Evolutionary conservation across 768 basidiomycete genomes (phyloP).

Genomic region (Amanita jacksonii): DNA sequence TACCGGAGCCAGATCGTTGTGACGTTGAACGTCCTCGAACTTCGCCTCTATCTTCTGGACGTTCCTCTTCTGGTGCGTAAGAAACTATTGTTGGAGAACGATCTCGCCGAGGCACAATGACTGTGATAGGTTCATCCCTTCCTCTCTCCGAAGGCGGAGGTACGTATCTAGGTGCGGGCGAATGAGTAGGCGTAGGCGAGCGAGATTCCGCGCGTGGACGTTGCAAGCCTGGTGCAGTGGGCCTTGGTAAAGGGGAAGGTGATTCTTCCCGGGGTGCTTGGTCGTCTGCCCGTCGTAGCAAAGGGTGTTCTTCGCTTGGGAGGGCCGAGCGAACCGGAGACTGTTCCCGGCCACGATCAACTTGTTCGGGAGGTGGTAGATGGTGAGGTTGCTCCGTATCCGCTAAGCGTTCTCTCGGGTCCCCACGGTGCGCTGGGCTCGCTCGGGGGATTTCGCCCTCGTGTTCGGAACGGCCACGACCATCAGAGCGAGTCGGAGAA

Average conservation of each 20-base stretch:
- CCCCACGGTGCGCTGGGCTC: no score
- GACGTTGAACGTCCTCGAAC: not conserved
- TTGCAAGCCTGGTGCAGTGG: slow-evolving; percentile 8
- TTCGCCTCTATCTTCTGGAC: slow-evolving; percentile 1
- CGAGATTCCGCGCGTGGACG: slow-evolving; percentile 12
- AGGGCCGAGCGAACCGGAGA: not conserved
- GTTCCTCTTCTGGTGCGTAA: slow-evolving; percentile 2
- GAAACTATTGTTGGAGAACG: slow-evolving; percentile 7
- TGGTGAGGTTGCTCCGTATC: no score
- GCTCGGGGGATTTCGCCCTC: no score
- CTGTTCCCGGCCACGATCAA: not conserved
- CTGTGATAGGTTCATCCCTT: slow-evolving; percentile 1
- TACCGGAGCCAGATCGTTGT: slow-evolving; percentile 4
- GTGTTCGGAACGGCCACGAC: not conserved
- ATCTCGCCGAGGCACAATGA: slow-evolving; percentile 13
- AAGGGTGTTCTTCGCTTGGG: not conserved
- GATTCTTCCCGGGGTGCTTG: not conserved
- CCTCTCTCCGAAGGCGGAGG: slow-evolving; percentile 4
- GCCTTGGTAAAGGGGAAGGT: slow-evolving; percentile 5
- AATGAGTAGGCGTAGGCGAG: slow-evolving; percentile 11
- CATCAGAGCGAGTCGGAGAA: not conserved
- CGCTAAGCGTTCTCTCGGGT: no score
- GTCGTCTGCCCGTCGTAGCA: not conserved
- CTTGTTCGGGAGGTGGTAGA: not conserved
- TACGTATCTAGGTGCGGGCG: slow-evolving; percentile 6